Conservation (phyloP, 2,329 filamentous ascomycete genomes). For the Epichloe aotearoae region DNA sequence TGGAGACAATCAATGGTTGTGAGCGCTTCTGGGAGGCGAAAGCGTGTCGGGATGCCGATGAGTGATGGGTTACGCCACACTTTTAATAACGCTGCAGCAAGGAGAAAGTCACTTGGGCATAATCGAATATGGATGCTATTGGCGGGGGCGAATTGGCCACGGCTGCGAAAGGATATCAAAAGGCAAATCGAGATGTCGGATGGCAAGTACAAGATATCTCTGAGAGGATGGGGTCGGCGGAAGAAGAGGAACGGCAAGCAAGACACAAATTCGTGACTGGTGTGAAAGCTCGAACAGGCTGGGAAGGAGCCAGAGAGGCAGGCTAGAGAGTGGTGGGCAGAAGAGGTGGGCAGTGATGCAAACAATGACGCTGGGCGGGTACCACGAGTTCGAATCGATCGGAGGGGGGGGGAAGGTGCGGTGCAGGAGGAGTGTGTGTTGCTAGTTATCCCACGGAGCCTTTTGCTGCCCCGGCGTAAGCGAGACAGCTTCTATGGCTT, state of each 20-base stretch:
- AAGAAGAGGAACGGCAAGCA: neutral
- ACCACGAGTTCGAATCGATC: constrained; percentile 2
- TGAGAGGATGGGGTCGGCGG: neutral
- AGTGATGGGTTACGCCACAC: neutral
- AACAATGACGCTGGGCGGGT: constrained; percentile 4
- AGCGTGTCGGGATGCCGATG: neutral
- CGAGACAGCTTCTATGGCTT: neutral
- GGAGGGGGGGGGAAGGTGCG: neutral
- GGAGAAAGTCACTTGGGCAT: neutral
- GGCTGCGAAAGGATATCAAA: neutral
- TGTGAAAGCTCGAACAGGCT: neutral
- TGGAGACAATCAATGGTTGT: neutral
- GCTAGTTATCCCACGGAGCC: neutral
- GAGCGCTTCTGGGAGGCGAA: neutral
- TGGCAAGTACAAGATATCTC: neutral
- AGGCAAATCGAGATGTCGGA: neutral
- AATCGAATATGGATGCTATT: neutral
- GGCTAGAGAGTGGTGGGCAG: neutral
- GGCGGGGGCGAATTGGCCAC: neutral
- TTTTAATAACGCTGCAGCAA: neutral
- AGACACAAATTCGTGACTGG: neutral
- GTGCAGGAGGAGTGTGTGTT: neutral
- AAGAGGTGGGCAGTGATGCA: constrained; percentile 4
- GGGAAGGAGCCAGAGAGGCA: neutral
- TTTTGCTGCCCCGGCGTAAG: neutral